A percentile compares a stretch with the other conserved stretches of the same genome.
Evolutionary conservation across 176 grass and related monocot genomes (phyloP).

Genomic region (Oryza glumipatula): DNA sequence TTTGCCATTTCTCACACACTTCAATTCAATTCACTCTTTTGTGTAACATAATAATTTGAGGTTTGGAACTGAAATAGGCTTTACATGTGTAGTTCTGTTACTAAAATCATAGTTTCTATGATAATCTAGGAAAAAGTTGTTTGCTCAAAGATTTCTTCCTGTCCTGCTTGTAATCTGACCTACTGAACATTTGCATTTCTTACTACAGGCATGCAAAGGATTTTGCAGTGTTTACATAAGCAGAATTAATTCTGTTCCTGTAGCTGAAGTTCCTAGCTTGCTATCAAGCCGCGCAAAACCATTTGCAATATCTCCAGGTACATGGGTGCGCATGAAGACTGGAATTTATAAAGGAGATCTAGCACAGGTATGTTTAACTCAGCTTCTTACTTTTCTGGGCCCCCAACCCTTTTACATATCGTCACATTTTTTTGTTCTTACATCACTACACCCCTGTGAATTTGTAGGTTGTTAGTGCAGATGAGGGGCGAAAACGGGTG

Average conservation of each 20-base stretch:
- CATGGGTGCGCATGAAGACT: constrained; percentile 91
- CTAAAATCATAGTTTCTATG: constrained; percentile 7
- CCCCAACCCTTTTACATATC: constrained; percentile 28
- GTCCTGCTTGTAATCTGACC: constrained; percentile 26
- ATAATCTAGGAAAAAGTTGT: constrained; percentile 7
- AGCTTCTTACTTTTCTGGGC: background rate
- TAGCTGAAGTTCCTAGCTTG: constrained; percentile 80
- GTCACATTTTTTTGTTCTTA: constrained; percentile 39
- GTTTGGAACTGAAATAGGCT: constrained; percentile 1
- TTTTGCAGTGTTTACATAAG: constrained; percentile 83
- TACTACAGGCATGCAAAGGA: constrained; percentile 93
- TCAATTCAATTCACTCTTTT: constrained; percentile 8
- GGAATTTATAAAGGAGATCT: constrained; percentile 99
- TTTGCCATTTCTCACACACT: constrained; percentile 2
- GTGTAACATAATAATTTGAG: constrained; percentile 20
- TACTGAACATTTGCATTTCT: constrained; percentile 29
- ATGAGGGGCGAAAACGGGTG: constrained; percentile 75
- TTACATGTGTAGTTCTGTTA: background rate
- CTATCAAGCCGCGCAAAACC: constrained; percentile 72
- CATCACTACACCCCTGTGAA: constrained; percentile 26
- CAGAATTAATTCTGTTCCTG: constrained; percentile 71
- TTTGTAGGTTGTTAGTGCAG: constrained; percentile 71
- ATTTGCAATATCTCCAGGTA: constrained; percentile 67
- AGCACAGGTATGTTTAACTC: constrained; percentile 59
- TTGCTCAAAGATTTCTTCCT: constrained; percentile 22